Base-by-base conservation (phyloP, 108 stramenopile genomes). In the Licmophora abbreviata region DNA sequence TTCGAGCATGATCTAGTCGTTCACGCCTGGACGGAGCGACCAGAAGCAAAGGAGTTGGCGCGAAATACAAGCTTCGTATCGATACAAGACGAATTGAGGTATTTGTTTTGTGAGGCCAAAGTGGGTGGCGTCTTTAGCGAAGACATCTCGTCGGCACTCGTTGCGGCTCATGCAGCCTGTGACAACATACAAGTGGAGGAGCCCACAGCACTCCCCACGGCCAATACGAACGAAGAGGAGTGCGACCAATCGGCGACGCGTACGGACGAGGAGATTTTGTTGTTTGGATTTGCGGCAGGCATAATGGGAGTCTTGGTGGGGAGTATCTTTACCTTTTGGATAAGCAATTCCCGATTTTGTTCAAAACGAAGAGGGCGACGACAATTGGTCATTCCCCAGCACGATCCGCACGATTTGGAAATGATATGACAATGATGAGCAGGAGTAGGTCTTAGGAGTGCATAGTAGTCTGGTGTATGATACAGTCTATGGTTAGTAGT, bases 41-140 rank as follows among this genome's bases (percentile, higher is more conserved):
- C 61, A 8, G 77, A 73, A 46, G 44, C n/a, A n/a, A 33, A 26
- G 44, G 48, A 17, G 47, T 21, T 56, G 66, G 51, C 11, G 49
- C n/a, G n/a, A n/a, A n/a, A n/a, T n/a, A n/a, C n/a, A n/a, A n/a
- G n/a, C n/a, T 50, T 43, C 22, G 64, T 61, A 44, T 42, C 48
- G 11, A 44, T 48, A 17, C 54, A 69, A 41, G 67, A 69, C 4
- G 78, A 80, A 54, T 27, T 72, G 12, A n/a, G 33, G 37, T 60
- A 76, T 28, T 51, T 72, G 15, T 69, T 65, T 40, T 75, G 74
- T 31, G 55, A 61, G 4, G 43, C 69, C 9, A 64, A 43, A 10
- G 46, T 74, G 10, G 66, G 73, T 47, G 78, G 71, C 0, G 48
- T 70, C 29, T 80, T 75, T 45, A 58, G 68, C 1, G 74, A 80